Base-by-base conservation (phyloP, 495 filamentous ascomycete genomes). In the Monascus purpureus region DNA sequence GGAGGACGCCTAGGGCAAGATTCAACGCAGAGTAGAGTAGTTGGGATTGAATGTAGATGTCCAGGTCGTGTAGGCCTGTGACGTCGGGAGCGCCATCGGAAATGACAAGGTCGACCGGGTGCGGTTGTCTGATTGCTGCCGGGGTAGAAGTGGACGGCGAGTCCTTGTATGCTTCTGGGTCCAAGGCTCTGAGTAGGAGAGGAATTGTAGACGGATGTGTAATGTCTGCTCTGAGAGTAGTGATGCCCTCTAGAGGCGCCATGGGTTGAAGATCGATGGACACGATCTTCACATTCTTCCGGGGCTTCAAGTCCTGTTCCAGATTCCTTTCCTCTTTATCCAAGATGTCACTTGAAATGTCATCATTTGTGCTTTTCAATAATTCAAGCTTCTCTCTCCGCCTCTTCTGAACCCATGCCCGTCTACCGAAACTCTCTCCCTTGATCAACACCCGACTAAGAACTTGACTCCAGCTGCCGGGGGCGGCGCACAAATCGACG, bases 41-140 rank as follows among this genome's bases (percentile, higher is more conserved):
- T 55, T 95, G 88, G 2, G 82, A 83, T 55, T 97, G 90, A 12
- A 97, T 80, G 52, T 96, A 96, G 44, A 95, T 95, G 53, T 97
- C 90, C 6, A 97, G 68, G 55, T 97, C 90, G 51, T 97, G 90
- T 2, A 97, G 63, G 14, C 90, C 90, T 0, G 90, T 97, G 23
- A 96, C 92, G 49, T 97, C 90, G 6, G 90, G 90, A 1, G 90
- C 90, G 23, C 90, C 90, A 42, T 97, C 90, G 30, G 82, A 90
- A 33, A 97, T 70, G 17, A 97, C 88, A 3, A 97, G 72, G 45
- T 94, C 85, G 14, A 93, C 85, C 0, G 76, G 82, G 35, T 85
- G 73, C 9, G 67, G 63, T 38, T 66, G 59, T 29, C 61, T 50
- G n/a, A 63, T 50, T 2, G 55, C 52, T 22, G 53, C 39, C 3